phyloP scores from a whole-genome alignment of 768 basidiomycete genomes.

The Naganishia friedmannii region DNA sequence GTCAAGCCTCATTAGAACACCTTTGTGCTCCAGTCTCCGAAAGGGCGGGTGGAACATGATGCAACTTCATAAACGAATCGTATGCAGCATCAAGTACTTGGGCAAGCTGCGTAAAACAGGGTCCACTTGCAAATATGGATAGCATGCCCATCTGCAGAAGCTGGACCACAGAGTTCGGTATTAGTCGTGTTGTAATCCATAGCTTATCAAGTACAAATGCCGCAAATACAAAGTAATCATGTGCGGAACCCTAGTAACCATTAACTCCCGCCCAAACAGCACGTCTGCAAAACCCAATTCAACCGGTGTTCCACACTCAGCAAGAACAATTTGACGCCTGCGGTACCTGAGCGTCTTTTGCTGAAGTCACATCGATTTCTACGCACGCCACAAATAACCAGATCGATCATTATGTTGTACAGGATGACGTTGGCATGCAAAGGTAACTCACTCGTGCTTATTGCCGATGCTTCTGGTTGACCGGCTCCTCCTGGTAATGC shows the following conservation, averaged over 20 bases:
- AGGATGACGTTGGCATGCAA: background rate
- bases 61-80: too few species aligned
- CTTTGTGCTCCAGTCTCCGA: too few species aligned
- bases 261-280: background rate
- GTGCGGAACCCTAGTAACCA: background rate
- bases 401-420: too few species aligned
- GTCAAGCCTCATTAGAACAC: too few species aligned
- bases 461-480: conserved; percentile 58
- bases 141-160: too few species aligned
- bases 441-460: conserved; percentile 44
- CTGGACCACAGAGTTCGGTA: too few species aligned
- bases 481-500: conserved; percentile 89
- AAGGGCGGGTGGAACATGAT: too few species aligned
- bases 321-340: conserved; percentile 85
- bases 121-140: too few species aligned
- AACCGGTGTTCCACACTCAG: conserved; percentile 31
- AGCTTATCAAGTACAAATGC: conserved; percentile 7
- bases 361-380: conserved; percentile 91
- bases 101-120: too few species aligned
- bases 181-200: background rate
- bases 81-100: too few species aligned
- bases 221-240: background rate
- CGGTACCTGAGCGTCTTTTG: conserved; percentile 66
- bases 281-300: background rate
- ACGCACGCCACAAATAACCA: background rate